Percentiles rank a stretch among this genome's conserved stretches.
phyloP scores from a whole-genome alignment of 2,329 filamentous ascomycete genomes.

The Achaetomium macrosporum region DNA sequence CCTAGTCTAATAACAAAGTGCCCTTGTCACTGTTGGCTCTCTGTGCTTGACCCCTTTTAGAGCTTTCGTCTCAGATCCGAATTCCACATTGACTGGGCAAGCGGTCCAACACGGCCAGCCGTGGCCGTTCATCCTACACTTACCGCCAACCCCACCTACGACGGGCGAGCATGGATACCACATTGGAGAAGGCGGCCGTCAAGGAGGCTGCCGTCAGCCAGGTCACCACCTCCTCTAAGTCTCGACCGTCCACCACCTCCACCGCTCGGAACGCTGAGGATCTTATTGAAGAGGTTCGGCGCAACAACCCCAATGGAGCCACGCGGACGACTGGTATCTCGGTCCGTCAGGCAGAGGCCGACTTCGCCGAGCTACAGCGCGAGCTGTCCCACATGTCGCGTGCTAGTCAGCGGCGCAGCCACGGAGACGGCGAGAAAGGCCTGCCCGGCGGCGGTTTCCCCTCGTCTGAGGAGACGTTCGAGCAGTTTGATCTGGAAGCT shows the following conservation, averaged over 20 bases:
- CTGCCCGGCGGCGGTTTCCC: slow-evolving; percentile 33
- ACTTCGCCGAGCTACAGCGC: slow-evolving; percentile 62
- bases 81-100: too few species aligned
- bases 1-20: too few species aligned
- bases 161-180: neutral
- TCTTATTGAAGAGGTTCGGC: slow-evolving; percentile 36
- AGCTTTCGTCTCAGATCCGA: too few species aligned
- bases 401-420: slow-evolving; percentile 39
- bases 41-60: neutral
- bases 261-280: slow-evolving; percentile 32
- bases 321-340: slow-evolving; percentile 50
- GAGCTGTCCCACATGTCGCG: slow-evolving; percentile 54
- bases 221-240: neutral
- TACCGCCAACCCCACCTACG: too few species aligned
- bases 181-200: neutral
- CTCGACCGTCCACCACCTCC: slow-evolving; percentile 20
- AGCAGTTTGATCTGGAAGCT: slow-evolving; percentile 68
- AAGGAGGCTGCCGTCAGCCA: neutral
- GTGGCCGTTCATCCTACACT: too few species aligned
- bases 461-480: slow-evolving; percentile 42
- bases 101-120: too few species aligned
- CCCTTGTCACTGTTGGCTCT: neutral
- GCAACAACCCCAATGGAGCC: slow-evolving; percentile 45
- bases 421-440: slow-evolving; percentile 55
- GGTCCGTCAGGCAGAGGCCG: slow-evolving; percentile 60